These are phyloP conservation scores for Populus simonii DNA, from an alignment of 345 rosid species.

Conservation along the genomic window DNA sequence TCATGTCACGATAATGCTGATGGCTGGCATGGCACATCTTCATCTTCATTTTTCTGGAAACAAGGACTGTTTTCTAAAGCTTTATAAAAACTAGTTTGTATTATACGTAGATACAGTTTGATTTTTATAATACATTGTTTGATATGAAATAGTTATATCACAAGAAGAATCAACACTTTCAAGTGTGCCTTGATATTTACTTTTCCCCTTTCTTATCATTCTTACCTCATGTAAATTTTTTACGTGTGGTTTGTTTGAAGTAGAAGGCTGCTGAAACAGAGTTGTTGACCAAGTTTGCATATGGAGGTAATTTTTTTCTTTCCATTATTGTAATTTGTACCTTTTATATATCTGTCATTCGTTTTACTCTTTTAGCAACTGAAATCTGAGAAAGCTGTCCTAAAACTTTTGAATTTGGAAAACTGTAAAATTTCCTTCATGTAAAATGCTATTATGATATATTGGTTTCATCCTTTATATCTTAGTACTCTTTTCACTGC, in stretches of 20 bases:
- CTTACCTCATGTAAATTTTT: neutral
- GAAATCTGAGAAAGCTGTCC: neutral
- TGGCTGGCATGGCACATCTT: no score
- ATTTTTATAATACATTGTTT: no score
- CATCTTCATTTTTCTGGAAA: neutral
- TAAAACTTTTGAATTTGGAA: neutral
- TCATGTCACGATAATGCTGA: neutral
- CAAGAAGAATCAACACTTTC: neutral
- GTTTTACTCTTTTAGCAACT: neutral
- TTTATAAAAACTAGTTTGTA: neutral
- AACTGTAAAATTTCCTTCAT: neutral
- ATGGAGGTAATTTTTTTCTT: slow-evolving; percentile 59
- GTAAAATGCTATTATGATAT: neutral
- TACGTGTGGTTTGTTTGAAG: slow-evolving; percentile 25
- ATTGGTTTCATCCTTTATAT: neutral
- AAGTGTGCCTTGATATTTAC: neutral
- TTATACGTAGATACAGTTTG: neutral
- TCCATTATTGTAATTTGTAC: neutral
- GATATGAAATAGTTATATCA: neutral
- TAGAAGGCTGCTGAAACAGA: slow-evolving; percentile 96
- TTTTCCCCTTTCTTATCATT: neutral
- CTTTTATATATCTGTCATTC: neutral
- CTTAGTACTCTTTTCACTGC: neutral
- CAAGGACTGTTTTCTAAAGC: neutral
- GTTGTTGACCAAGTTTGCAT: slow-evolving; percentile 79